Evolutionary conservation across 2,329 filamentous ascomycete species (phyloP).

Genomic region (Canariomyces notabilis): DNA sequence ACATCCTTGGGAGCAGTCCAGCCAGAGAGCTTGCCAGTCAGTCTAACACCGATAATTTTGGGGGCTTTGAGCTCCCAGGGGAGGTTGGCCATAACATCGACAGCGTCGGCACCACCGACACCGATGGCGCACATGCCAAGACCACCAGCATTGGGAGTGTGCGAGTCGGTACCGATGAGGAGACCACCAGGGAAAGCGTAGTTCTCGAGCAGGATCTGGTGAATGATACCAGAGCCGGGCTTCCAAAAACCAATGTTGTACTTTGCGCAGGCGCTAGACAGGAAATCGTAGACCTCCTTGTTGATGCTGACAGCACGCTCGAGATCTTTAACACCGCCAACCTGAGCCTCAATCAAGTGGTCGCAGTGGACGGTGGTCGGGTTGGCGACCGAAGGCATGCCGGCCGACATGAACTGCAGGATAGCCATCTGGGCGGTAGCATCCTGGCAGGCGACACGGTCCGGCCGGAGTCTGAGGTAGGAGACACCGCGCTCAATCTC

Average conservation of each 20-base stretch:
- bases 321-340: conserved; percentile 91
- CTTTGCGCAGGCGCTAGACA: conserved; percentile 89
- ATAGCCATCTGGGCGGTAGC: conserved; percentile 99
- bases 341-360: conserved; percentile 96
- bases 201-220: conserved; percentile 98
- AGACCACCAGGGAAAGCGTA: conserved; percentile 98
- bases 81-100: conserved; percentile 95
- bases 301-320: conserved; percentile 87
- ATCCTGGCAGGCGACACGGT: conserved; percentile 98
- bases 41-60: conserved; percentile 92
- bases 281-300: conserved; percentile 99
- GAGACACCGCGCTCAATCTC: conserved; percentile 94
- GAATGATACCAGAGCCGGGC: conserved; percentile 97
- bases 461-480: conserved; percentile 93
- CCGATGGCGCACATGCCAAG: conserved; percentile 92
- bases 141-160: conserved; percentile 96
- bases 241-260: conserved; percentile 99
- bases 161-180: conserved; percentile 95
- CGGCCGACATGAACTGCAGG: conserved; percentile 98
- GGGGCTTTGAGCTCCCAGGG: conserved; percentile 98
- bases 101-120: conserved; percentile 96
- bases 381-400: conserved; percentile 91
- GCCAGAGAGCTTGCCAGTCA: conserved; percentile 82
- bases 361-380: conserved; percentile 97
- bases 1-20: conserved; percentile 97